These are phyloP conservation scores for Nemania diffusa DNA, from an alignment of 2,329 filamentous ascomycete genomes.

Conservation along the genomic window DNA sequence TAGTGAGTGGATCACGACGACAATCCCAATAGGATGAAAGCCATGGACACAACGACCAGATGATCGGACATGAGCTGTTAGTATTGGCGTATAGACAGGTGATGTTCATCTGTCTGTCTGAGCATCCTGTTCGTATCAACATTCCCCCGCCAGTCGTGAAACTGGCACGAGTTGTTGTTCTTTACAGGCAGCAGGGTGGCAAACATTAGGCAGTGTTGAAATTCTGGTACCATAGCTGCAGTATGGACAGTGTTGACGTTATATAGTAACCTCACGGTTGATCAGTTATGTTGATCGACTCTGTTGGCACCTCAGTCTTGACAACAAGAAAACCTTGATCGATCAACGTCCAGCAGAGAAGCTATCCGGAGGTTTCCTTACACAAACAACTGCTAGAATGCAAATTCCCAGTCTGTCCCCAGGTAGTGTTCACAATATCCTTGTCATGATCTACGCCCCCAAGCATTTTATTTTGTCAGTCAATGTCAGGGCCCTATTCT, in stretches of 20 bases:
- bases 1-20: constrained; percentile 7
- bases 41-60: constrained; percentile 12
- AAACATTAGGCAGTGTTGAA: constrained; percentile 1
- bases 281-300: constrained; percentile 1
- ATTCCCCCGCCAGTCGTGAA: background rate
- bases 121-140: background rate
- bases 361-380: background rate
- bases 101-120: background rate
- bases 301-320: background rate
- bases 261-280: constrained; percentile 4
- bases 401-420: background rate
- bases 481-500: constrained; percentile 20
- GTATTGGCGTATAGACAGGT: background rate
- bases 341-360: background rate
- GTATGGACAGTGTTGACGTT: background rate
- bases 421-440: background rate
- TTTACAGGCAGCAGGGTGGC: constrained; percentile 4
- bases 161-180: constrained; percentile 1
- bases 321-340: too few species aligned
- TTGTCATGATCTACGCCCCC: constrained; percentile 18
- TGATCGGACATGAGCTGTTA: constrained; percentile 1
- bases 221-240: constrained; percentile 4
- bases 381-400: background rate
- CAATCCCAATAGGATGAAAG: constrained; percentile 6
- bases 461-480: constrained; percentile 8